Base-by-base conservation (phyloP, 1,284 basidiomycete genomes). In the Coniferiporia weirii region DNA sequence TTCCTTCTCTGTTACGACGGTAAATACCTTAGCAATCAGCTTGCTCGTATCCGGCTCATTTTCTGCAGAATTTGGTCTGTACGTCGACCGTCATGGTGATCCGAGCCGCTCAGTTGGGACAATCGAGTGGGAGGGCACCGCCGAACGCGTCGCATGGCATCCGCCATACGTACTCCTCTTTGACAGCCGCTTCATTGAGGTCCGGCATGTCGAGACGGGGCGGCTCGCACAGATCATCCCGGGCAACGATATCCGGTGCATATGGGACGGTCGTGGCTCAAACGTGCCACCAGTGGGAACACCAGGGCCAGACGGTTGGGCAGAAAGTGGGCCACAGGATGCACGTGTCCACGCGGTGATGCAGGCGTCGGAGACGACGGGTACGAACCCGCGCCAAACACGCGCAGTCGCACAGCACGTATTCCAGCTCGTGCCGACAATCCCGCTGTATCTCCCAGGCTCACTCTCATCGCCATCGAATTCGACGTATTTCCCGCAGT, bases 41-140 rank as follows among this genome's bases (percentile, higher is more conserved):
- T 50, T n/a, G n/a, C 12, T n/a, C 53, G 8, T 12, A 57, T n/a
- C 27, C 6, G 6, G 46, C 20, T 66, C 51, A 57, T 19, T 60
- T 36, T 55, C 35, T 54, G 0, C 65, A 95, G 93, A 93, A 70
- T 96, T 98, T 65, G 95, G 95, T 8, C 79, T 96, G 60, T 95
- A 91, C 67, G 91, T 93, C 44, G 85, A 92, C 70, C 88, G 91
- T 52, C 91, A 95, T 63, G 94, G 95, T 44, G 86, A 90, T 57
- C 92, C 91, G 1, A 89, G 85, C 65, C 85, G 91, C 48, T 70
- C 78, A 27, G 77, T 84, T 59, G 80, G 81, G 35, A 85, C 88
- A 4, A 92, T 98, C 66, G 95, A 98, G 70, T 98, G 95, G 94
- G 95, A 98, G 73, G 94, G 94, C 10, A 89, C 84, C 1, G 91